phyloP scores from a whole-genome alignment of 139 green algal species.

The Chlamydomonas incerta region DNA sequence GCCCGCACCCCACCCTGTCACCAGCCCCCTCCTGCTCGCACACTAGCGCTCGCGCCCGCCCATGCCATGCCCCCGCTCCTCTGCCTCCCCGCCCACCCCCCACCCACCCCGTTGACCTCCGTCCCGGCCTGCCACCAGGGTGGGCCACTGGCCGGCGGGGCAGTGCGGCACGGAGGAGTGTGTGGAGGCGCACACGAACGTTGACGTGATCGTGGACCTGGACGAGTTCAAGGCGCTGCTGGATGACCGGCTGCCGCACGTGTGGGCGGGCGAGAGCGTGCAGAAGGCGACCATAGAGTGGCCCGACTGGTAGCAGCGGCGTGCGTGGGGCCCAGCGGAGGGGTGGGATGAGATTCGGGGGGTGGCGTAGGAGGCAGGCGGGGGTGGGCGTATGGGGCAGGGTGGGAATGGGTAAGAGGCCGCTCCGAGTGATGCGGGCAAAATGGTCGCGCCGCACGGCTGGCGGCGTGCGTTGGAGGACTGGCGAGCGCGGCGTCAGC shows the following conservation, averaged over 20 bases:
- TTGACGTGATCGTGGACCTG: conserved; percentile 85
- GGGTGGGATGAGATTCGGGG: too few relatives aligned
- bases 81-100: neutral
- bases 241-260: conserved; percentile 71
- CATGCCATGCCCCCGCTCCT: neutral
- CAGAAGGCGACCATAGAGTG: conserved; percentile 67
- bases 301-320: conserved; percentile 61
- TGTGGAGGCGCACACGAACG: conserved; percentile 88
- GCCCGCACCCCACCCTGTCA: too few relatives aligned
- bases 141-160: conserved; percentile 73
- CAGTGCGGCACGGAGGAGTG: conserved; percentile 85
- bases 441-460: too few relatives aligned
- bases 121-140: conserved; percentile 37
- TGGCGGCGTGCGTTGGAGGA: too few relatives aligned
- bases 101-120: neutral
- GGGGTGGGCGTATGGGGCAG: too few relatives aligned
- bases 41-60: neutral
- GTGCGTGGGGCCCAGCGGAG: too few relatives aligned
- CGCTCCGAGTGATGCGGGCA: too few relatives aligned
- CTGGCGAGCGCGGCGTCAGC: too few relatives aligned
- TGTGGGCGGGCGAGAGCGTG: conserved; percentile 68
- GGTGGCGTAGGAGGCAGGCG: too few relatives aligned
- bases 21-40: too few relatives aligned
- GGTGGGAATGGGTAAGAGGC: too few relatives aligned
- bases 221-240: conserved; percentile 63